phyloP scores from a whole-genome alignment of 768 basidiomycete species.

The Cystobasidium tubakii region DNA sequence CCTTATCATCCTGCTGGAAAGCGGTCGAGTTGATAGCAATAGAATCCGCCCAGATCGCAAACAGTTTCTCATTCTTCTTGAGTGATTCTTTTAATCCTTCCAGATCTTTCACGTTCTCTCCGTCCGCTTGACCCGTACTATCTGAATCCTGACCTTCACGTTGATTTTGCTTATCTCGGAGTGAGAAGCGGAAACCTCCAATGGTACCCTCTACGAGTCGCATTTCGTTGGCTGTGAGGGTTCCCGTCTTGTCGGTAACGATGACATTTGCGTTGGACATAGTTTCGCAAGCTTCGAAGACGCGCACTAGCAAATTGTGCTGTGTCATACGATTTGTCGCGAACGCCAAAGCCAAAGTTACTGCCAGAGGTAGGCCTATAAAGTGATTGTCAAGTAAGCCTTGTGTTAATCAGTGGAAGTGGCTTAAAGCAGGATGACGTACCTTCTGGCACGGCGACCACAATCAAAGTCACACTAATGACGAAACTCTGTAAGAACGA shows the following conservation, averaged over 20 bases:
- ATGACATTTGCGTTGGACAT: conserved; percentile 36
- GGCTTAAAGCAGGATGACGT: background rate
- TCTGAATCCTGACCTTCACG: background rate
- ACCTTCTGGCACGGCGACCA: conserved; percentile 35
- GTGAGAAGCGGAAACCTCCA: conserved; percentile 14
- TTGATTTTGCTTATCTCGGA: conserved; percentile 13
- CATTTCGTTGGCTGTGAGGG: conserved; percentile 36
- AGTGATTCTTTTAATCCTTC: conserved; percentile 6
- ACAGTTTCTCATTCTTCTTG: conserved; percentile 29
- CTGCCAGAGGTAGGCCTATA: conserved; percentile 34
- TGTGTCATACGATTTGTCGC: conserved; percentile 37
- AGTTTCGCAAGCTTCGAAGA: conserved; percentile 36
- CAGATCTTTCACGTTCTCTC: conserved; percentile 14
- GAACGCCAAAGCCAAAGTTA: conserved; percentile 36
- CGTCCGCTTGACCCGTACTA: background rate
- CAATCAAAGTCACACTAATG: conserved; percentile 33
- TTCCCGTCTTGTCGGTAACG: conserved; percentile 38
- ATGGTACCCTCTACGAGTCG: conserved; percentile 23
- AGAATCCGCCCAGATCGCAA: background rate
- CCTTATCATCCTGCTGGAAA: conserved; percentile 22
- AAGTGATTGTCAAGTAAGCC: background rate
- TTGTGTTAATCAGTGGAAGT: background rate
- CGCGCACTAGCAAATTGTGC: conserved; percentile 35
- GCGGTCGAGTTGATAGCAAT: conserved; percentile 37
- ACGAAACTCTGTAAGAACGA: conserved; percentile 31